phyloP scores from a whole-genome alignment of 495 filamentous ascomycete genomes.

The Aspergillus ostianus region DNA sequence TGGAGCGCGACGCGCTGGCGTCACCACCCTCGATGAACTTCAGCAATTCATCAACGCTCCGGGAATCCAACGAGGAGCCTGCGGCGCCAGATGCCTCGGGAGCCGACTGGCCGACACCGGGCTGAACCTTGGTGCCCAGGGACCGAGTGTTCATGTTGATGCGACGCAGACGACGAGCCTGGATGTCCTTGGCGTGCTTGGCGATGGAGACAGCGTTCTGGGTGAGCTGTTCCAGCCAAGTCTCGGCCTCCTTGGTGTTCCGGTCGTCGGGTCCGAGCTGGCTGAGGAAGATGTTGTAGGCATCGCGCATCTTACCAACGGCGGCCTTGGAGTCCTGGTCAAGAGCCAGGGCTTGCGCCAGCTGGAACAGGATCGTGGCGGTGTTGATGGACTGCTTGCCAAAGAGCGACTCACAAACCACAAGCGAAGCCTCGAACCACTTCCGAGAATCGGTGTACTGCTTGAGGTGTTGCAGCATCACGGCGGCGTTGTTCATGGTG shows the following conservation, averaged over 20 bases:
- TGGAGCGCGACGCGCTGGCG: slow-evolving; percentile 51
- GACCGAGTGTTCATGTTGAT: slow-evolving; percentile 56
- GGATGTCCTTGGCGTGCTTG: slow-evolving; percentile 84
- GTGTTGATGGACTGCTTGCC: slow-evolving; percentile 86
- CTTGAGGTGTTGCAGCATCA: slow-evolving; percentile 95
- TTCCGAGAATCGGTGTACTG: slow-evolving; percentile 86
- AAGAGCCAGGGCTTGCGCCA: slow-evolving; percentile 89
- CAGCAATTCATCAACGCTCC: slow-evolving; percentile 82
- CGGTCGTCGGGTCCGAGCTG: slow-evolving; percentile 83
- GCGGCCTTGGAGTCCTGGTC: slow-evolving; percentile 90
- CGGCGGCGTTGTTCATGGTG: slow-evolving; percentile 96
- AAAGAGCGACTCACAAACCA: slow-evolving; percentile 81
- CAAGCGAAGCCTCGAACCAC: slow-evolving; percentile 94
- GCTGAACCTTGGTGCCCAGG: slow-evolving; percentile 50
- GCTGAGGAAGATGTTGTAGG: slow-evolving; percentile 87
- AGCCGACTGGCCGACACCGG: slow-evolving; percentile 54
- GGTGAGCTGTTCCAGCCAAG: slow-evolving; percentile 94
- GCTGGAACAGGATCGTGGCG: slow-evolving; percentile 95
- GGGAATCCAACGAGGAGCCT: slow-evolving; percentile 55
- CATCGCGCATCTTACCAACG: slow-evolving; percentile 88
- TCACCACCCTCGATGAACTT: slow-evolving; percentile 81
- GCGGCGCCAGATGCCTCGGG: slow-evolving; percentile 43
- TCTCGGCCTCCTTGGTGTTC: slow-evolving; percentile 93
- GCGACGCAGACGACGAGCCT: slow-evolving; percentile 65
- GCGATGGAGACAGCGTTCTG: slow-evolving; percentile 90